phyloP scores from a whole-genome alignment of 1,284 basidiomycete genomes.

The Apiotrichum porosum region DNA sequence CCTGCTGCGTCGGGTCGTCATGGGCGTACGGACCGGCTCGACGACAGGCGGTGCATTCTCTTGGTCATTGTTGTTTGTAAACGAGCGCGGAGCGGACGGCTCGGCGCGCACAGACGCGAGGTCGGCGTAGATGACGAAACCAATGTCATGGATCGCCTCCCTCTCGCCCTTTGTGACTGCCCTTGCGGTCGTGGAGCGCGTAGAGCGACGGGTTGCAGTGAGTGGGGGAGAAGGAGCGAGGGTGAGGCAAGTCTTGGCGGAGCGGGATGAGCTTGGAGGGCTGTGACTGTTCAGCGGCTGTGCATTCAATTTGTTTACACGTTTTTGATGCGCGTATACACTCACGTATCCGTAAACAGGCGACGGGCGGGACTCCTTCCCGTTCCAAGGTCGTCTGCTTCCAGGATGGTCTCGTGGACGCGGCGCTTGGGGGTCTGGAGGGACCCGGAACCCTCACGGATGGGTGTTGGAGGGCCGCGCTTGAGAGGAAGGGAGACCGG shows the following conservation, averaged over 20 bases:
- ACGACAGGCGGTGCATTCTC: not conserved
- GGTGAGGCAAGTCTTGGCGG: too few species aligned
- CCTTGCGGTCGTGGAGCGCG: too few species aligned
- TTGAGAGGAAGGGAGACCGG: conserved; percentile 17
- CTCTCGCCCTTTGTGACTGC: too few species aligned
- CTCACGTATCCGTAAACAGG: conserved; percentile 3
- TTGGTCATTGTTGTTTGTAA: not conserved
- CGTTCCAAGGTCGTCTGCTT: conserved; percentile 13
- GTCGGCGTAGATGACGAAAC: conserved; percentile 25
- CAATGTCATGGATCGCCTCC: conserved; percentile 21
- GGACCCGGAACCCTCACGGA: not conserved
- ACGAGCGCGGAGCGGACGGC: not conserved
- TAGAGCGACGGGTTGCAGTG: too few species aligned
- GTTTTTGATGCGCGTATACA: too few species aligned
- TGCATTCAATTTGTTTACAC: too few species aligned
- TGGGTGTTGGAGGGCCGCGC: conserved; percentile 5
- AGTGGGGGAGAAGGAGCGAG: too few species aligned
- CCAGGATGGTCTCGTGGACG: conserved; percentile 1
- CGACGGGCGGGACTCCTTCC: conserved; percentile 13
- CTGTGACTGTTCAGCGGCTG: too few species aligned
- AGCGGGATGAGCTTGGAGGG: too few species aligned
- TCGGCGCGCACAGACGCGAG: not conserved
- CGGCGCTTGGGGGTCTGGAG: conserved; percentile 7
- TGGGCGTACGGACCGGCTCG: not conserved
- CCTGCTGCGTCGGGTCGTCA: not conserved